Conservation (phyloP, 2,329 filamentous ascomycete species). For the Leptoxyphium fumago region DNA sequence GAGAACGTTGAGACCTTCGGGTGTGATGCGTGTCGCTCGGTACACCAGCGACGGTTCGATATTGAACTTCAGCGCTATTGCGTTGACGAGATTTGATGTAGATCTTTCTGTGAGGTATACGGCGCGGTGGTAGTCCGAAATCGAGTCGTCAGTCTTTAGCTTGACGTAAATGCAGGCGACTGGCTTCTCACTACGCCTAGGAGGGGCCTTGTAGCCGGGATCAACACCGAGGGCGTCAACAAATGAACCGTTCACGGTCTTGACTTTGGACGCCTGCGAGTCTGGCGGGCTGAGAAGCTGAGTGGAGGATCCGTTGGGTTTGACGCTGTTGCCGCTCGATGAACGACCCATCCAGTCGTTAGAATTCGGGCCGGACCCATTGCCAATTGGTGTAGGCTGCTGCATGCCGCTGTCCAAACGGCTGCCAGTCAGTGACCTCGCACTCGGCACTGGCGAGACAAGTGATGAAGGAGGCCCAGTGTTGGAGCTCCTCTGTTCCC, state of each 20-base stretch:
- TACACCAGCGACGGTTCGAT: slow-evolving; percentile 59
- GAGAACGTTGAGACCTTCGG: slow-evolving; percentile 64
- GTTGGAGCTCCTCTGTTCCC: slow-evolving; percentile 37
- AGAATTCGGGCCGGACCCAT: slow-evolving; percentile 29
- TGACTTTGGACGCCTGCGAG: slow-evolving; percentile 39
- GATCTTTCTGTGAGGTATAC: slow-evolving; percentile 72
- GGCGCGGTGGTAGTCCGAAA: slow-evolving; percentile 60
- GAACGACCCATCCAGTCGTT: slow-evolving; percentile 38
- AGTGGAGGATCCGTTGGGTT: slow-evolving; percentile 27
- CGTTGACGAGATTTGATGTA: slow-evolving; percentile 55
- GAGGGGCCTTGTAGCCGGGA: slow-evolving; percentile 62
- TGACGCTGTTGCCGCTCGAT: slow-evolving; percentile 37
- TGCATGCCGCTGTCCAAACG: slow-evolving; percentile 28
- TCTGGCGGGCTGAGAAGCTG: slow-evolving; percentile 32
- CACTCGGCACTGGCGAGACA: slow-evolving; percentile 35
- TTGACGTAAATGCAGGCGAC: slow-evolving; percentile 83
- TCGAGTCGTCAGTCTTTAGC: slow-evolving; percentile 33
- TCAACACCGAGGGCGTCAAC: slow-evolving; percentile 92
- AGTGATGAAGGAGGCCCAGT: slow-evolving; percentile 40
- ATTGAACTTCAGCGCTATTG: slow-evolving; percentile 65
- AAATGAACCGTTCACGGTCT: slow-evolving; percentile 45
- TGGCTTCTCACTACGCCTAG: slow-evolving; percentile 54
- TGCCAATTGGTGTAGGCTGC: slow-evolving; percentile 28
- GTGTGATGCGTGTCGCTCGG: slow-evolving; percentile 56
- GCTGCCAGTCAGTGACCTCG: slow-evolving; percentile 27